Evolutionary conservation across 2,329 filamentous ascomycete species (phyloP), one percentile per base, ranked within the genome.

Genomic region (Hymenoscyphus infarciens): DNA sequence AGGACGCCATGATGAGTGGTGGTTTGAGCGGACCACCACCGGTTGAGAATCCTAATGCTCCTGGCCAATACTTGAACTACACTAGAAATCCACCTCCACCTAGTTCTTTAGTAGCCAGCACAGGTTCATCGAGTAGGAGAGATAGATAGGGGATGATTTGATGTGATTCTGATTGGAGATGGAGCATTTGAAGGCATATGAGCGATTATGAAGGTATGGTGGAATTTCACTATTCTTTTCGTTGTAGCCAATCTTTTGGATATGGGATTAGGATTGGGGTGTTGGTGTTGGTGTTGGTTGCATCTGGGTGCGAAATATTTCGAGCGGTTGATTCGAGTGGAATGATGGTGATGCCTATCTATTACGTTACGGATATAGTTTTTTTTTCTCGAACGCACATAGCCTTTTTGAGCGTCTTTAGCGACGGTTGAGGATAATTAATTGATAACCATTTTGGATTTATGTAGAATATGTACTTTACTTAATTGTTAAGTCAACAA

Each of bases 1-100:
- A 68, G 19, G 70, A 71, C 7, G 61, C 67, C 3, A 29, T 70
- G 52, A 72, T 73, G 71, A 73, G 70, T 54, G 72, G 72, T 31
- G 72, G 69, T 8, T 54, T 73, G n/a, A 66, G 67, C 13, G 56
- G 53, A 13, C 59, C 58, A 1, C 61, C 59, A 52, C 53, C 67
- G 49, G 62, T 62, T 52, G 67, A 68, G 53, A 60, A 62, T 39
- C 64, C 64, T 5, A 53, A 63, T 11, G 56, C 49, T 5, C 67
- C 63, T 2, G 66, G 67, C 0, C 63, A 64, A 5, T 70, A 69
- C 53, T 57, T 57, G 27, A 65, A 63, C n/a, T 70, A 70, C 56
- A 61, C 61, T 19, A 64, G 67, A 52, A 68, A 66, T 45, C 64
- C 65, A 5, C 66, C 64, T 3, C 38, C 56, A 13, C n/a, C 60